A percentile compares a stretch with the other conserved stretches of the same genome.
These are phyloP conservation scores for Sorghum bicolor DNA, from an alignment of 176 grass and related monocot genomes.

Conservation along the genomic window Sorghum_bicolor_NCBIv3 NC_012872.2:40091501-40092000, in stretches of 20 bases:
- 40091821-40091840: not conserved
- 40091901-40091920: slow-evolving; percentile 55
- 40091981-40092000: slow-evolving; percentile 43
- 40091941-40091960: slow-evolving; percentile 71
- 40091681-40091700: slow-evolving; percentile 27
- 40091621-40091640: not conserved
- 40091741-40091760: slow-evolving; percentile 70
- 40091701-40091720: slow-evolving; percentile 38
- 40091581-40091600: slow-evolving; percentile 31
- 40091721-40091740: slow-evolving; percentile 55
- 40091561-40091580: too few species aligned
- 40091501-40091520: too few species aligned
- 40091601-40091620: slow-evolving; percentile 3
- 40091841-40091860: not conserved
- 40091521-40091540: too few species aligned
- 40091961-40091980: slow-evolving; percentile 47
- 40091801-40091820: slow-evolving; percentile 39
- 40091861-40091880: slow-evolving; percentile 7
- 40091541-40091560: too few species aligned
- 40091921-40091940: slow-evolving; percentile 70
- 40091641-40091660: slow-evolving; percentile 24
- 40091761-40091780: slow-evolving; percentile 61
- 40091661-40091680: slow-evolving; percentile 56
- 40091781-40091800: slow-evolving; percentile 50
- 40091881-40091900: slow-evolving; percentile 52